Conservation (phyloP, 306 rosid genomes). For the Dryas octopetala region DNA sequence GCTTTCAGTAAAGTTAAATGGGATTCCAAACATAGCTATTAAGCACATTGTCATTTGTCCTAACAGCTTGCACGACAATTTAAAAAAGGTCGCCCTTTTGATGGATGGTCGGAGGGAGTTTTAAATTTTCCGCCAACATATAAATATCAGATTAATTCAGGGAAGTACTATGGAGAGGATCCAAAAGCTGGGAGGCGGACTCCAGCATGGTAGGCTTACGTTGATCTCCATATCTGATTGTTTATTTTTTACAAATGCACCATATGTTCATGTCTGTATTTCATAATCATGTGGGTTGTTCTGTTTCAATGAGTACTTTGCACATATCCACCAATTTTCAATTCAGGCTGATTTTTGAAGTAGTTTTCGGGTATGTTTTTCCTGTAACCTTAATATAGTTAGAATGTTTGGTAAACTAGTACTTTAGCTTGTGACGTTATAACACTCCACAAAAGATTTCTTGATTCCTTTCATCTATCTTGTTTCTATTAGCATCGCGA, state of each 20-base stretch:
- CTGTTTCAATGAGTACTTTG: not conserved
- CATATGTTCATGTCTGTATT: not conserved
- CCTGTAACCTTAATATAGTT: not conserved
- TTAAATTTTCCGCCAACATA: constrained; percentile 87
- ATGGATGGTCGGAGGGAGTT: constrained; percentile 94
- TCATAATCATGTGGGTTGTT: not conserved
- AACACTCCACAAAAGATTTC: not conserved
- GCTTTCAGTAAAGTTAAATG: not conserved
- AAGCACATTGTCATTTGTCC: constrained; percentile 31
- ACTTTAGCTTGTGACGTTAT: not conserved
- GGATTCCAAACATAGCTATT: constrained; percentile 20
- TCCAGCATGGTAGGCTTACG: constrained; percentile 83
- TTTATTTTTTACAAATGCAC: not conserved
- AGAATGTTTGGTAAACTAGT: not conserved
- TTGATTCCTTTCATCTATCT: not conserved
- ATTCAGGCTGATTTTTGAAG: not conserved
- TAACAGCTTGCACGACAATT: constrained; percentile 72
- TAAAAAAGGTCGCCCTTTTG: constrained; percentile 67
- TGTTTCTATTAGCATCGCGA: not conserved
- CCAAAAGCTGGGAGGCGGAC: constrained; percentile 71
- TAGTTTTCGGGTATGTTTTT: not conserved
- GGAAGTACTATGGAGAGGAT: constrained; percentile 77
- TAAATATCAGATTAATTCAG: constrained; percentile 77
- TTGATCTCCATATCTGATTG: not conserved
- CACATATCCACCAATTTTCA: not conserved